A percentile compares a stretch with the other conserved stretches of the same genome.
Evolutionary conservation across 805 yeast genomes (phyloP).

Genomic region (Schizosaccharomyces octosporus): DNA sequence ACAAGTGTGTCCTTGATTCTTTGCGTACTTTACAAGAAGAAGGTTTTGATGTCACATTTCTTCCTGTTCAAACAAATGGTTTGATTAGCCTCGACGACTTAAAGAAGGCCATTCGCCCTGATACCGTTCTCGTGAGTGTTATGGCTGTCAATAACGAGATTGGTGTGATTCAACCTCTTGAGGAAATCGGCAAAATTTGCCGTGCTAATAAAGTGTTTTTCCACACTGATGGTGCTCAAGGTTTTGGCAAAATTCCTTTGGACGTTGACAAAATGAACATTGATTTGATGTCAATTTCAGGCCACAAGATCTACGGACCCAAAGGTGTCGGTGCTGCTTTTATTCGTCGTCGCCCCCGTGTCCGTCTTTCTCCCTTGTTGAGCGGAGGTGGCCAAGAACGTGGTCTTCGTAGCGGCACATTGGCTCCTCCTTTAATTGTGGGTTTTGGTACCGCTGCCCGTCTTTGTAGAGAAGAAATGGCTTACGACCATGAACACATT

Average conservation of each 20-base stretch:
- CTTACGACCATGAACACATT: slow-evolving; percentile 48
- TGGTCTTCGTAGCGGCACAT: slow-evolving; percentile 87
- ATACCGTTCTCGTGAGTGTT: slow-evolving; percentile 68
- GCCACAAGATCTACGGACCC: slow-evolving; percentile 94
- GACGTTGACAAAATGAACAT: slow-evolving; percentile 86
- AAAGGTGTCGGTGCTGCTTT: slow-evolving; percentile 91
- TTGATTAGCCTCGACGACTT: slow-evolving; percentile 53
- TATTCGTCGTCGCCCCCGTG: slow-evolving; percentile 94
- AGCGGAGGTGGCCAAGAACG: slow-evolving; percentile 98
- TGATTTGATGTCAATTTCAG: slow-evolving; percentile 77
- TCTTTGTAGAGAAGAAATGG: slow-evolving; percentile 47
- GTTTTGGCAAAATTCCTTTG: slow-evolving; percentile 74
- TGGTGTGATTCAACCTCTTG: slow-evolving; percentile 89
- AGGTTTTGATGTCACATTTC: slow-evolving; percentile 85
- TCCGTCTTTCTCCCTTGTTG: slow-evolving; percentile 78
- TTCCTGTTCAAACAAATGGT: slow-evolving; percentile 65
- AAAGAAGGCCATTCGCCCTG: slow-evolving; percentile 65
- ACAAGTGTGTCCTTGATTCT: slow-evolving; percentile 94
- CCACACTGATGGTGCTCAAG: slow-evolving; percentile 96
- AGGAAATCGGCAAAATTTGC: slow-evolving; percentile 77
- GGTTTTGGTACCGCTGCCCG: slow-evolving; percentile 97
- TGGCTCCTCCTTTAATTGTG: slow-evolving; percentile 85
- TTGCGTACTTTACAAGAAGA: slow-evolving; percentile 87
- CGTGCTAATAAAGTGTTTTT: slow-evolving; percentile 71
- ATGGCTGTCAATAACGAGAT: slow-evolving; percentile 98